Evolutionary conservation across 148 eudicot species (phyloP), one percentile per base, ranked within the genome.

Genomic region (Cornus florida): DNA sequence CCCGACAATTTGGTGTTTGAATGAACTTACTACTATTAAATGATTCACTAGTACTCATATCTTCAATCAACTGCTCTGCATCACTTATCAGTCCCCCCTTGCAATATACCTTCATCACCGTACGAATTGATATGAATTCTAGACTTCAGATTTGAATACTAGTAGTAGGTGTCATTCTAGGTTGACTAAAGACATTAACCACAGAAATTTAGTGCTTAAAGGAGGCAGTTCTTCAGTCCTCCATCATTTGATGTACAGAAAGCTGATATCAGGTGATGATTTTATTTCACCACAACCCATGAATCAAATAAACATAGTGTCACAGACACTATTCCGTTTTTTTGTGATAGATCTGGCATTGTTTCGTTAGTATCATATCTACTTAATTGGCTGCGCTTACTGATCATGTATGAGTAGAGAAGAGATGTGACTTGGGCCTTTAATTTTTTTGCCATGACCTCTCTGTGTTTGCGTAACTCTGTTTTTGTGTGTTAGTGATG

Each of bases 21-120:
- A 88, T 22, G 57, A 90, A 88, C 60, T 82, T 84, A 76, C 76
- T 82, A 65, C 85, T 80, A 77, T 87, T 70, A 83, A 90, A 78
- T 33, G 70, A 70, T 70, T 75, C 77, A 39, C 70, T 78, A 33
- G 70, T 64, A 73, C 82, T 76, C 41, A 86, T 76, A 75, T 90
- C 91, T 82, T 84, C 82, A 41, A 91, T 77, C 75, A 93, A 90
- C 38, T 85, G 85, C 76, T 86, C 90, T 12, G 84, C 88, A 77
- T 92, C 92, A 78, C 69, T 72, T 65, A 83, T 69, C 95, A 92
- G 84, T 38, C 97, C 92, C 74, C 84, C 95, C 84, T 81, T 87
- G 79, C 91, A 87, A 76, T 92, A 94, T 46, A 94, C 66, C 76
- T 86, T 86, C 88, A 93, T 80, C 38, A 88, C 86, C 33, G 89